A percentile compares a stretch with the other conserved stretches of the same genome.
Evolutionary conservation across 768 basidiomycete species (phyloP).

Genomic region (Rhizopogon vulgaris): DNA sequence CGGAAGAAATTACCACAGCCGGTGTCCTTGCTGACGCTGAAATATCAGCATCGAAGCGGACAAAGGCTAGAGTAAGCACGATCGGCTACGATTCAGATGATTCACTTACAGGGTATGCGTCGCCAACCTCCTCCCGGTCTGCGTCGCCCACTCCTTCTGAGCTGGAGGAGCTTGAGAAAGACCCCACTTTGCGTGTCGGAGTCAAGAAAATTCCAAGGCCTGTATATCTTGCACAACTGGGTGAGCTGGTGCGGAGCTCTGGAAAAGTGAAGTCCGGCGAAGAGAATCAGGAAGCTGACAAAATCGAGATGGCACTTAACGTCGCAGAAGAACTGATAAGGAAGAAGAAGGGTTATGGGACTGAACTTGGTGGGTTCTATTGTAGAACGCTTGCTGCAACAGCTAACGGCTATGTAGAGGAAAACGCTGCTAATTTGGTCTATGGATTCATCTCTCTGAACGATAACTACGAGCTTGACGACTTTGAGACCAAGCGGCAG

Average conservation of each 20-base stretch:
- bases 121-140: conserved; percentile 59
- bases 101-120: conserved; percentile 72
- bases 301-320: conserved; percentile 73
- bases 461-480: conserved; percentile 79
- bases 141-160: conserved; percentile 77
- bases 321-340: conserved; percentile 80
- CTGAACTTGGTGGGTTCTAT: conserved; percentile 63
- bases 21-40: background rate
- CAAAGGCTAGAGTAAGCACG: background rate
- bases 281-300: conserved; percentile 63
- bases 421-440: conserved; percentile 82
- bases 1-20: conserved; percentile 5
- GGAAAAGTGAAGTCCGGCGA: conserved; percentile 45
- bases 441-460: conserved; percentile 69
- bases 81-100: conserved; percentile 73
- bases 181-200: conserved; percentile 74
- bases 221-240: conserved; percentile 85
- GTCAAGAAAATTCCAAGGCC: conserved; percentile 70
- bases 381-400: background rate
- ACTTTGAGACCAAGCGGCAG: conserved; percentile 73
- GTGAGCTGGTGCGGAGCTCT: conserved; percentile 63
- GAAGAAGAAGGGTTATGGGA: conserved; percentile 78
- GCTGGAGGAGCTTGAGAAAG: conserved; percentile 77
- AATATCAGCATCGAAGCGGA: conserved; percentile 2
- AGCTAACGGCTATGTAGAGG: conserved; percentile 45